Evolutionary conservation across 352 stramenopile genomes (phyloP).

Genomic region (Phytopythium vexans): DNA sequence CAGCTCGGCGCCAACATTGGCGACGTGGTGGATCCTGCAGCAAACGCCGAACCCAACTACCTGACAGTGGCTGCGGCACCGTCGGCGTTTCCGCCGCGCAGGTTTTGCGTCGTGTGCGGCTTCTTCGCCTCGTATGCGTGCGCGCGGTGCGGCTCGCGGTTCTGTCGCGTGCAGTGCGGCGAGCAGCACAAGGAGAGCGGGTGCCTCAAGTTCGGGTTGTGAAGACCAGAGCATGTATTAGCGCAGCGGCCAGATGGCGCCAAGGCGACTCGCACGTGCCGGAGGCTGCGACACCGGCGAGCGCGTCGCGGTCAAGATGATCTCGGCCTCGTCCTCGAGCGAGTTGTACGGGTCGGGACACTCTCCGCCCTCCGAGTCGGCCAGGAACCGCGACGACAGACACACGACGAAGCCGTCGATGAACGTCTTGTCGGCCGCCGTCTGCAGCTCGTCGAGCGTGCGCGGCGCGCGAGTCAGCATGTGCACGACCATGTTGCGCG

Average conservation of each 20-base stretch:
- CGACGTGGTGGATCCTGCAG: not conserved
- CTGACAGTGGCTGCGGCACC: constrained; percentile 61
- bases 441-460: constrained; percentile 51
- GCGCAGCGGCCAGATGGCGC: constrained; percentile 1
- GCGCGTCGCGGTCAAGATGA: constrained; percentile 27
- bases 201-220: constrained; percentile 88
- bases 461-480: constrained; percentile 57
- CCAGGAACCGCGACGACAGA: constrained; percentile 40
- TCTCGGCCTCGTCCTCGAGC: constrained; percentile 56
- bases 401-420: constrained; percentile 71
- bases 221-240: constrained; percentile 4
- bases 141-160: constrained; percentile 71
- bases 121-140: constrained; percentile 82
- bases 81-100: constrained; percentile 55
- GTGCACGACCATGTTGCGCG: constrained; percentile 45
- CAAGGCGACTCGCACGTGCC: not conserved
- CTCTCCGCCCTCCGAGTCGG: constrained; percentile 69
- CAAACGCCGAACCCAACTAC: constrained; percentile 54
- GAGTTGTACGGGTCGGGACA: constrained; percentile 64
- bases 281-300: constrained; percentile 1
- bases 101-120: constrained; percentile 86
- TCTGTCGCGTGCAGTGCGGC: constrained; percentile 78
- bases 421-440: constrained; percentile 52
- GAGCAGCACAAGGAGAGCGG: constrained; percentile 89
- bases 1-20: not conserved